Evolutionary conservation across 2,329 filamentous ascomycete genomes (phyloP), one percentile per base, ranked within the genome.

Genomic region (Arthrobotrys megalospora): DNA sequence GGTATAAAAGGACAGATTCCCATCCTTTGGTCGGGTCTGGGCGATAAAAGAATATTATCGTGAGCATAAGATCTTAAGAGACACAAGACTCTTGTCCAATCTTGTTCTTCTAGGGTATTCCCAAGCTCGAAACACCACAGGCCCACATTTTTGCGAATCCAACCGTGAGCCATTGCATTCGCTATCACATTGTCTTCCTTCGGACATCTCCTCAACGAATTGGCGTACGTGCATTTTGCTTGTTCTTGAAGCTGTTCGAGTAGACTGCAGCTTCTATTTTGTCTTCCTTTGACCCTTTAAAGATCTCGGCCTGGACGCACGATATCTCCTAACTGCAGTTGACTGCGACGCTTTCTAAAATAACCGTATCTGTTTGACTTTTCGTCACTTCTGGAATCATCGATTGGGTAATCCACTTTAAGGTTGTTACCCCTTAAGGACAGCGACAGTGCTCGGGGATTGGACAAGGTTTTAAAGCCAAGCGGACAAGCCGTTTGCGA

Each of bases 341-440:
- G 7, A 24, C 45, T 60, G 34, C 55, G 16, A 43, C n/a, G 8
- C 21, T 6, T 76, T 63, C 64, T 47, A 58, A 76, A 76, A 77
- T 65, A 65, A 67, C 48, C 58, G 45, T 41, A 19, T 28, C 63
- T 77, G 65, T 77, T 71, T 77, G 66, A 71, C 52, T 77, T 70
- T 60, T 76, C 60, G 58, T 76, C 60, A 70, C 60, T 76, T 71
- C 73, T 77, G 66, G 73, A 77, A 71, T 63, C 66, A 70, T 77
- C 73, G 48, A 71, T 77, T 71, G 55, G 50, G 66, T 71, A 71
- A 53, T 65, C 66, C 32, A 43, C 62, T 71, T 71, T 66, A 71
- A 66, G 67, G 73, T 70, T 70, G 67, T 63, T 77, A 71, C 73
- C 73, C 72, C 62, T 77, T 77, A 65, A 76, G 72, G 65, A 76